Evolutionary conservation across 306 rosid genomes (phyloP).

Genomic region (Inga oerstediana): DNA sequence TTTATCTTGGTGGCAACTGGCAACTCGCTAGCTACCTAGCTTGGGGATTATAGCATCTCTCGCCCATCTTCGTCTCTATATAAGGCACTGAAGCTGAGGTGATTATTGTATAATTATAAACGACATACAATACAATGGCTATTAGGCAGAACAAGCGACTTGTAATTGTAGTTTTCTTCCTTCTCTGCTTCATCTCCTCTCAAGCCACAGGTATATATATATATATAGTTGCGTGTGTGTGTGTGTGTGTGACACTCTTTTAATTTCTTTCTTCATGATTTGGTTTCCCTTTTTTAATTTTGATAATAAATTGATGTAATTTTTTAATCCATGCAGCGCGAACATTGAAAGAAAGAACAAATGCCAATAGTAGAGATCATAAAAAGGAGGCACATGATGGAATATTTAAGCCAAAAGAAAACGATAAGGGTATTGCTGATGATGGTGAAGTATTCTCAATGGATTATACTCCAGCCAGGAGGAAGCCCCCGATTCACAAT

Average conservation of each 20-base stretch:
- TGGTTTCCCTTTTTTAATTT: neutral
- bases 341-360: constrained; percentile 44
- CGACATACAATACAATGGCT: constrained; percentile 24
- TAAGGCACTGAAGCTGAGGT: constrained; percentile 28
- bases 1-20: neutral
- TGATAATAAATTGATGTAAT: neutral
- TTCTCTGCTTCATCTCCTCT: constrained; percentile 56
- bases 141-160: constrained; percentile 46
- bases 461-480: constrained; percentile 83
- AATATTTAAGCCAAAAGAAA: constrained; percentile 44
- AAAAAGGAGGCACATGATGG: constrained; percentile 36
- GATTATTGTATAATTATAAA: neutral
- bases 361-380: constrained; percentile 10
- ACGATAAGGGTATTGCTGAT: constrained; percentile 25
- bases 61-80: constrained; percentile 36
- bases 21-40: neutral
- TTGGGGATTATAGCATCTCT: neutral
- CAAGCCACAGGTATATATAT: constrained; percentile 59
- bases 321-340: constrained; percentile 43
- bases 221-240: too few species aligned
- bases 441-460: constrained; percentile 58
- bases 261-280: neutral
- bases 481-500: constrained; percentile 91
- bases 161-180: constrained; percentile 48
- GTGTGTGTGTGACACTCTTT: neutral